These are phyloP conservation scores for Flaveria floridana DNA, from an alignment of 140 eudicot genomes.

Conservation along the genomic window DNA sequence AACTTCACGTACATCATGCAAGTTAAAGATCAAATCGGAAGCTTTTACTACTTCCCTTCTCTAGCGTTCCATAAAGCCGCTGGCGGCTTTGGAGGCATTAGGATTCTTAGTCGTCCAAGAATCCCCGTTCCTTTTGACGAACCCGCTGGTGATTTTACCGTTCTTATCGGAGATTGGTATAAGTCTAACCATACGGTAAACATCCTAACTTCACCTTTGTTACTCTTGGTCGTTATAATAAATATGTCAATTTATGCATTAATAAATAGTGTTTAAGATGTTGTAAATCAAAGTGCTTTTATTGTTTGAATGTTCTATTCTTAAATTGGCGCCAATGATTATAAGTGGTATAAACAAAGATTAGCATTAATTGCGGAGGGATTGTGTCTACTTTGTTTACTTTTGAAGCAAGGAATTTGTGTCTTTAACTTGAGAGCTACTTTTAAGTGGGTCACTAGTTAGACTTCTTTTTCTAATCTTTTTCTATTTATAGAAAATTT, in stretches of 20 bases:
- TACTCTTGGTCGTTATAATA: neutral
- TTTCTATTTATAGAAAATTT: neutral
- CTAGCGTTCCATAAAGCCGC: conserved; percentile 76
- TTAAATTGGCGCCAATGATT: conserved; percentile 34
- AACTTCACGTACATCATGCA: conserved; percentile 84
- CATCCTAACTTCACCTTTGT: neutral
- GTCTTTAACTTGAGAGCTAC: conserved; percentile 22
- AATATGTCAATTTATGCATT: neutral
- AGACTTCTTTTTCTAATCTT: neutral
- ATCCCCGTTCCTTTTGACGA: conserved; percentile 69
- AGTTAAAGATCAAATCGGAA: conserved; percentile 84
- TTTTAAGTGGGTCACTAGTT: conserved; percentile 36
- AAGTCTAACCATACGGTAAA: conserved; percentile 67
- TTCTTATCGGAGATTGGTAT: conserved; percentile 87
- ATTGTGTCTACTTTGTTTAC: conserved; percentile 28
- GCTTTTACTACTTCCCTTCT: conserved; percentile 83
- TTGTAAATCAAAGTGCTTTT: neutral
- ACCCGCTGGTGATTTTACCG: conserved; percentile 63
- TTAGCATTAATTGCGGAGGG: conserved; percentile 35
- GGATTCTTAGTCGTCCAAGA: conserved; percentile 72
- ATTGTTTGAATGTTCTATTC: neutral
- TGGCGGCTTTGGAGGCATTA: conserved; percentile 81
- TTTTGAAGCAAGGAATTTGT: conserved; percentile 35
- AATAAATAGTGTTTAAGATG: neutral
- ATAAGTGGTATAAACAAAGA: conserved; percentile 16